Evolutionary conservation across 306 rosid genomes (phyloP).

Genomic region (Luffa aegyptiaca): DNA sequence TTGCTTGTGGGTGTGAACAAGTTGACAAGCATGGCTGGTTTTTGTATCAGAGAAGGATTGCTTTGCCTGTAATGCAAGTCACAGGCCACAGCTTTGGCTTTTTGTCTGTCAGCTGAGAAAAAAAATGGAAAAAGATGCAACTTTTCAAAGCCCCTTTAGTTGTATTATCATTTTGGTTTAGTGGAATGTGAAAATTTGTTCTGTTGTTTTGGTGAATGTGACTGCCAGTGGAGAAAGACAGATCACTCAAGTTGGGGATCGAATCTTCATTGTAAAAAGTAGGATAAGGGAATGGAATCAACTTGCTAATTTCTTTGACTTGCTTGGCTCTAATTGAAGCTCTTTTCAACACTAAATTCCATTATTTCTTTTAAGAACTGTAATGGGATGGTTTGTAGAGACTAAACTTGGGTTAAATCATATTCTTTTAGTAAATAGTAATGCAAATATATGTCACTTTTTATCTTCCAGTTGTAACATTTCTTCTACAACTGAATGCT

Average conservation of each 20-base stretch:
- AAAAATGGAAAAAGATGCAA: neutral
- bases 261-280: neutral
- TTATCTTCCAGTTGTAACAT: neutral
- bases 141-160: neutral
- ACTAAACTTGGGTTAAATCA: too few species aligned
- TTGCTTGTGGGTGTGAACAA: neutral
- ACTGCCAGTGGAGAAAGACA: neutral
- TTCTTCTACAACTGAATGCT: conserved; percentile 32
- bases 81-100: neutral
- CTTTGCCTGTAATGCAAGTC: conserved; percentile 10
- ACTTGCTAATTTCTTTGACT: neutral
- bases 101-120: neutral
- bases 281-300: neutral
- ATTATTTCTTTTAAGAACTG: neutral
- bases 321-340: neutral
- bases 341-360: neutral
- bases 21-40: neutral
- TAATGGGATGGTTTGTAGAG: neutral
- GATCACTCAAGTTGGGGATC: neutral
- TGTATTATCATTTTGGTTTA: neutral
- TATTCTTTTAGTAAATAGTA: neutral
- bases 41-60: neutral
- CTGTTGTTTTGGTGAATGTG: neutral
- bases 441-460: neutral
- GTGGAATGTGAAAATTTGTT: neutral